Conservation (phyloP, 768 basidiomycete genomes). For the Kwoniella dendrophila region DNA sequence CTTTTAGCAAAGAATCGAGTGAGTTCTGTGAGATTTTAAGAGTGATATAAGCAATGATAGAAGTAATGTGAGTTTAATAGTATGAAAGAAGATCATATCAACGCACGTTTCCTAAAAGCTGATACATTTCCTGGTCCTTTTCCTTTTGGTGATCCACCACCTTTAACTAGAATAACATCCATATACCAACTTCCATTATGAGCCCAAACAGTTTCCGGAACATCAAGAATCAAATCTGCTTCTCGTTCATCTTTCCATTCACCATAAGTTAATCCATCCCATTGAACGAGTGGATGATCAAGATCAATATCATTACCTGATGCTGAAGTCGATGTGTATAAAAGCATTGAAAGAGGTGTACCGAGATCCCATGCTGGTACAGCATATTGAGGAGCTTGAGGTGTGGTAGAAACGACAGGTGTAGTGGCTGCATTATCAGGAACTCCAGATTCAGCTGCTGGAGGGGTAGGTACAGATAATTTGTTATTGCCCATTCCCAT, state of each 20-base stretch:
- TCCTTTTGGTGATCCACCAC: constrained; percentile 31
- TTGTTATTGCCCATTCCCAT: constrained; percentile 26
- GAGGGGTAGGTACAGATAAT: constrained; percentile 10
- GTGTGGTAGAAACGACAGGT: not conserved
- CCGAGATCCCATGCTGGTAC: constrained; percentile 47
- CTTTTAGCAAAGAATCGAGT: constrained; percentile 77
- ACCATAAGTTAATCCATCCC: constrained; percentile 53
- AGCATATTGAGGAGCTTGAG: constrained; percentile 17
- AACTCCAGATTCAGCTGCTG: constrained; percentile 24
- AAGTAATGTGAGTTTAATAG: not conserved
- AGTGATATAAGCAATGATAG: not conserved
- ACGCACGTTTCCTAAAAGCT: constrained; percentile 50
- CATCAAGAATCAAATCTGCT: constrained; percentile 45
- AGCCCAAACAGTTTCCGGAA: constrained; percentile 44
- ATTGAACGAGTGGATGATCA: constrained; percentile 37
- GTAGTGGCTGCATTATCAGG: not conserved
- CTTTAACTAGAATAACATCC: constrained; percentile 49
- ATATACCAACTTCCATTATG: constrained; percentile 51
- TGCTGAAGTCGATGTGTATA: constrained; percentile 45
- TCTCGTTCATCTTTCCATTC: constrained; percentile 50
- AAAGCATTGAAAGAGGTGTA: constrained; percentile 48
- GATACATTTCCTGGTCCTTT: constrained; percentile 32
- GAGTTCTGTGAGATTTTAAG: constrained; percentile 62
- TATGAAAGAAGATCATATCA: not conserved
- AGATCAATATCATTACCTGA: constrained; percentile 25